Evolutionary conservation across 2,329 filamentous ascomycete genomes (phyloP).

Genomic region (Pseudogymnoascus sp.): DNA sequence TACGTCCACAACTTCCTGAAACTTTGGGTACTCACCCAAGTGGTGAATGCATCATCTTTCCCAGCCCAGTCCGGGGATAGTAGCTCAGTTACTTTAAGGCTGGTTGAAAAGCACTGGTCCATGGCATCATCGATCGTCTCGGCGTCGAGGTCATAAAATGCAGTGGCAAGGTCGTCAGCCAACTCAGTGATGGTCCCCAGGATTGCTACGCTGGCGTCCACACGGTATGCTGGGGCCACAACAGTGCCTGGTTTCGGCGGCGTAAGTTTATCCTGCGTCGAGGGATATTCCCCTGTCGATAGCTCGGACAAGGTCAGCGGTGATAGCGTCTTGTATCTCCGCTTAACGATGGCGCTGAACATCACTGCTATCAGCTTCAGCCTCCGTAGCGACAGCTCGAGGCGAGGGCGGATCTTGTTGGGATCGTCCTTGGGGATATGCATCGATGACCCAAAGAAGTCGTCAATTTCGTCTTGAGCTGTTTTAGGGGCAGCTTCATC

Average conservation of each 20-base stretch:
- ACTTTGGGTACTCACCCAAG: slow-evolving; percentile 45
- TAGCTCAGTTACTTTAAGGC: slow-evolving; percentile 47
- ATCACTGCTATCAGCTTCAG: slow-evolving; percentile 60
- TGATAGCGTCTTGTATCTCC: slow-evolving; percentile 55
- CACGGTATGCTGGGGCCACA: slow-evolving; percentile 25
- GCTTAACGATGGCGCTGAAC: slow-evolving; percentile 61
- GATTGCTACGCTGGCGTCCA: slow-evolving; percentile 49
- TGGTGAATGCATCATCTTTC: slow-evolving; percentile 65
- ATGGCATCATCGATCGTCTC: slow-evolving; percentile 50
- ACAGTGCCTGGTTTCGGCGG: not conserved
- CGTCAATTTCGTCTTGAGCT: slow-evolving; percentile 54
- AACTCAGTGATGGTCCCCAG: slow-evolving; percentile 55
- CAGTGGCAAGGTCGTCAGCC: slow-evolving; percentile 61
- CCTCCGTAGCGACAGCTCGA: slow-evolving; percentile 56
- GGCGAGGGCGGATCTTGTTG: slow-evolving; percentile 53
- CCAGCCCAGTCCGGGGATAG: slow-evolving; percentile 55
- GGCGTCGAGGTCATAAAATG: slow-evolving; percentile 63
- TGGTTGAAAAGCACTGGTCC: slow-evolving; percentile 51
- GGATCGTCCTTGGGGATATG: slow-evolving; percentile 58
- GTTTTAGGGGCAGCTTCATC: slow-evolving; percentile 26
- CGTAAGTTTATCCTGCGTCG: not conserved
- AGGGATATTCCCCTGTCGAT: slow-evolving; percentile 20
- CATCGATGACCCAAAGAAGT: slow-evolving; percentile 54
- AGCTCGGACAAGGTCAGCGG: slow-evolving; percentile 33
- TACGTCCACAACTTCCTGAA: not conserved